Percentiles rank a stretch among this genome's conserved stretches.
These are phyloP conservation scores for Picochlorum sp. DNA, from an alignment of 139 green algal species.

Conservation along the genomic window DNA sequence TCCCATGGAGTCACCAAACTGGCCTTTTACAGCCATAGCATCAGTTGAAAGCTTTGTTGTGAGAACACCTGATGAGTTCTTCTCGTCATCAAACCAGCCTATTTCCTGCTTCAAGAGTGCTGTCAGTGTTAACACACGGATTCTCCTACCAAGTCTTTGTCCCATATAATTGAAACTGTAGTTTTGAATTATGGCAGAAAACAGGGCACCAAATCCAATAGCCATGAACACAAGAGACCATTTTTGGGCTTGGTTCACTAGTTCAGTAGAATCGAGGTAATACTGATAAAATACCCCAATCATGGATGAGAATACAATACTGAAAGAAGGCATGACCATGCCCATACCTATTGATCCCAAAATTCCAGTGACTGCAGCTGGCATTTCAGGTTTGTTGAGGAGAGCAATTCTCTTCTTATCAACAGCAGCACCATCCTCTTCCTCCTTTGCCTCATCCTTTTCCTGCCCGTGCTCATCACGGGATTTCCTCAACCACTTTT, in stretches of 20 bases:
- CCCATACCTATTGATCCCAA: conserved; percentile 36
- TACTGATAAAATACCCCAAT: conserved; percentile 34
- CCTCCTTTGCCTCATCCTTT: neutral
- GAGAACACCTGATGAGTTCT: conserved; percentile 54
- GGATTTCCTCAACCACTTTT: neutral
- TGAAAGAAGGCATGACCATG: conserved; percentile 56
- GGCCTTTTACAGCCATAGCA: conserved; percentile 35
- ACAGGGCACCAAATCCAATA: conserved; percentile 42
- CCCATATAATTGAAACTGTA: conserved; percentile 47
- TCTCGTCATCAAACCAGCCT: conserved; percentile 40
- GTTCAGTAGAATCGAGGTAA: neutral
- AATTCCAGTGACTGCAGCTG: conserved; percentile 30
- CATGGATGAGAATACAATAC: conserved; percentile 45
- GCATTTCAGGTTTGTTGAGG: conserved; percentile 53
- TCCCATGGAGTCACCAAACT: conserved; percentile 35
- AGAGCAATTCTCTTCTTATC: conserved; percentile 1
- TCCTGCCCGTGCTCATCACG: neutral
- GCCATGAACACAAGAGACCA: conserved; percentile 58
- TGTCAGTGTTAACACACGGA: conserved; percentile 51
- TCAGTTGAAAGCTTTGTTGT: conserved; percentile 53
- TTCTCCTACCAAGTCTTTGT: conserved; percentile 43
- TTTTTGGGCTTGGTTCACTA: conserved; percentile 28
- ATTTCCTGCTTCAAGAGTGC: conserved; percentile 56
- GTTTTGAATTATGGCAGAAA: conserved; percentile 26
- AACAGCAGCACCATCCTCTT: neutral